Evolutionary conservation across 2,329 filamentous ascomycete species (phyloP), one percentile per base, ranked within the genome.

Genomic region (Ceratocystis papillata): DNA sequence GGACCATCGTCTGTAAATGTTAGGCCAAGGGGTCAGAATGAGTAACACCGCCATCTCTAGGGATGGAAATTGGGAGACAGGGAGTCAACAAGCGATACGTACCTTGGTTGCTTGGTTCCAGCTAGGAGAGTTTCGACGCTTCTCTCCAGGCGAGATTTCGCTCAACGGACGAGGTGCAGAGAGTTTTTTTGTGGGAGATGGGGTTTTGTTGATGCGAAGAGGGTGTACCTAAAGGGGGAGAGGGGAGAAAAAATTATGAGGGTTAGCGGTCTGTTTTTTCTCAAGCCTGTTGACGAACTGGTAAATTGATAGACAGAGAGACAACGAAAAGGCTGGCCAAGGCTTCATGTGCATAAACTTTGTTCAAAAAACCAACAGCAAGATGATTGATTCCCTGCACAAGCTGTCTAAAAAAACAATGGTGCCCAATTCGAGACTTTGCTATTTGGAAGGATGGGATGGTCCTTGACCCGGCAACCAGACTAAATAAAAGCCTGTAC

Each of bases 61-160:
- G 66, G 63, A 67, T 67, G 63, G 66, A 65, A 67, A 67, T 67
- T 67, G 59, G 63, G 50, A 65, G 41, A 65, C 66, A 67, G 66
- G 66, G 66, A 67, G 60, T 22, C 33, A 37, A 66, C 33, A 33
- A 44, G 30, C 37, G 17, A 37, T 70, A 69, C 76, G 75, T 80
- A 92, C 88, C 83, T 88, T 90, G 79, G 77, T 80, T 69, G 78
- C 76, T 75, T 92, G 88, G 72, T 88, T 91, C 84, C 87, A 96
- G 79, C 88, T 95, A 64, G 92, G 91, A 63, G 92, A 96, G 79
- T 97, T 97, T 72, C 92, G 84, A 74, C 93, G 85, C 76, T 86
- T 87, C 77, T 92, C 90, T 69, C 88, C 88, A 64, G 89, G 88
- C 71, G 88, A 90, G 73, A 99, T 86, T 79, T 99, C 94, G 69